Evolutionary conservation across 1,284 basidiomycete genomes (phyloP), one percentile per base, ranked within the genome.

Genomic region (Rhodotorula sp.): DNA sequence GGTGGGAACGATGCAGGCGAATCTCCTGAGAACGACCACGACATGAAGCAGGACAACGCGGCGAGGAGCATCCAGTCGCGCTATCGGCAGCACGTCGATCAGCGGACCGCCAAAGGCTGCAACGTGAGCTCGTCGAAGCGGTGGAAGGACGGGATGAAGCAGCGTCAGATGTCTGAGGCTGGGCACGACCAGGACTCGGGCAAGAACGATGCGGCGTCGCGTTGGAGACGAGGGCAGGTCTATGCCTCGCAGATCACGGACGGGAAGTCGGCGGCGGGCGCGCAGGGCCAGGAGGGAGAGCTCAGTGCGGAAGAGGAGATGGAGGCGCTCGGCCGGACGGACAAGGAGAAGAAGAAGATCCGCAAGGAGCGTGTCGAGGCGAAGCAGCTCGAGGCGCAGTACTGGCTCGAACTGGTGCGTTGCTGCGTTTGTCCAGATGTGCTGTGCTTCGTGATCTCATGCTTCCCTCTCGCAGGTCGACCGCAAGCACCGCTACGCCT

Each of bases 401-500:
- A 74, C 51, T 72, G 70, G 69, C 30, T 62, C n/a, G 62, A 66
- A 52, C 62, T 69, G 24, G 68, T 50, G 13, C 44, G 57, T 22
- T 16, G 37, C 34, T 16, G 37, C 26, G 44, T 16, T 37, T 46
- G 1, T 26, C n/a, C 16, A 20, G 11, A 28, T 9, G 26, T 24
- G 9, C 40, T 7, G 40, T n/a, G 22, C 46, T 20, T 31, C 20
- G 5, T 16, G 15, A 26, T 2, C 24, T 44, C 1, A 44, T 18
- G 1, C 37, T n/a, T 26, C 10, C 5, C 7, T 88, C 18, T 87
- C 89, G 76, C 82, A 88, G 69, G 84, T 88, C 52, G 88, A 89
- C 76, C 85, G 85, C n/a, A 88, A 88, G 77, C 87, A 88, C 77
- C 44, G 62, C 16, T 89, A 88, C 82, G 88, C 86, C 9, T 85